Base-by-base conservation (phyloP, 139 green algal genomes). In the Micractinium conductrix region DNA sequence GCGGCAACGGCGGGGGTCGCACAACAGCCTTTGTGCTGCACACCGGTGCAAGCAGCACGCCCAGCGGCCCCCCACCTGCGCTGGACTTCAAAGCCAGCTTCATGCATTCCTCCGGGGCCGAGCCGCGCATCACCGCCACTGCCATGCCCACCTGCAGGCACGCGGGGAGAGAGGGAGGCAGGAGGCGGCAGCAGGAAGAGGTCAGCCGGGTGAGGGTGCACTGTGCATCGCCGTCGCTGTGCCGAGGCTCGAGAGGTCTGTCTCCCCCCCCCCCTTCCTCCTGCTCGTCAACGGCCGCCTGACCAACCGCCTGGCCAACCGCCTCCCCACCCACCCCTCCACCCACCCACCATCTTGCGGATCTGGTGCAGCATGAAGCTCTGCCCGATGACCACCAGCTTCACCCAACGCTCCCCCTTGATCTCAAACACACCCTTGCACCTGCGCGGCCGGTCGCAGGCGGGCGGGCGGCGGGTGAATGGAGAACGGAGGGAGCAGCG, bases 291-390 rank as follows among this genome's bases (percentile, higher is more conserved):
- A 7, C 60, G 22, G 26, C 60, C 26, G 60, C 17, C 60, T 28
- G 10, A 58, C 60, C 60, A 68, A 12, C 60, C n/a, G 14, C 17
- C 60, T 30, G 22, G 22, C 26, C 14, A 12, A 44, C 33, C 65
- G 33, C 35, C 2, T 16, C 6, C 1, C 68, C 14, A 60, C 94
- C 95, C 78, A 50, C 17, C 69, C 33, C 74, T 21, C 14, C 12
- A 21, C 30, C 53, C 53, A 71, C 78, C 22, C 50, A 98, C 90
- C 93, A 98, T 96, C 85, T 97, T 98, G 65, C 96, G 89, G 84
- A 98, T 98, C 88, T 98, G 96, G 90, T 98, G 94, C 81, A 98
- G 88, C 88, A 98, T 96, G 89, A 98, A 98, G 80, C 85, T 94
- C 90, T 98, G 95, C 4, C 96, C 96, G 37, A 98, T 60, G 35